These are phyloP conservation scores for Mycogone perniciosa DNA, from an alignment of 2,329 filamentous ascomycete genomes.

Conservation along the genomic window DNA sequence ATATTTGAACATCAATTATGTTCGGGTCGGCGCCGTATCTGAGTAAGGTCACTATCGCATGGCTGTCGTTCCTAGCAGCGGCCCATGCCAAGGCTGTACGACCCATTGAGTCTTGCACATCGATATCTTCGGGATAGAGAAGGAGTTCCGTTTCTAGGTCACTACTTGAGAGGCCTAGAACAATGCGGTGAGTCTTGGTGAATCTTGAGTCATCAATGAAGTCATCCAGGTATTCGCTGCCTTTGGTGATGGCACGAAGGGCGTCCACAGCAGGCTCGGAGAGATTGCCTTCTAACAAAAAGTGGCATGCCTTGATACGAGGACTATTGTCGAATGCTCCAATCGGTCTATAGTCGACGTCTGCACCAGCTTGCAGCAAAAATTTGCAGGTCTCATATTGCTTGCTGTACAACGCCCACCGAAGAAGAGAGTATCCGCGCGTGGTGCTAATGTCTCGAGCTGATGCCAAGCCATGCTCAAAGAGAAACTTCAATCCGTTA, in stretches of 20 bases:
- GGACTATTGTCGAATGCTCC: constrained; percentile 14
- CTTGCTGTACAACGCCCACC: constrained; percentile 28
- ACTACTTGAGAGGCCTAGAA: constrained; percentile 13
- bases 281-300: constrained; percentile 17
- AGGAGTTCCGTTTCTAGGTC: constrained; percentile 13
- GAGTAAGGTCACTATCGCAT: constrained; percentile 13
- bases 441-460: constrained; percentile 26
- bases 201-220: constrained; percentile 17
- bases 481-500: constrained; percentile 20
- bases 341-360: constrained; percentile 23
- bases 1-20: constrained; percentile 14
- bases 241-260: constrained; percentile 17
- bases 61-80: constrained; percentile 15
- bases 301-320: constrained; percentile 19
- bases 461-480: constrained; percentile 22
- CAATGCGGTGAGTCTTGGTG: constrained; percentile 16
- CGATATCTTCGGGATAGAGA: constrained; percentile 8
- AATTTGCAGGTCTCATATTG: constrained; percentile 25
- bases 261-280: constrained; percentile 13
- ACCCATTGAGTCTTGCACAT: constrained; percentile 17
- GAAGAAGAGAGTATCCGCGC: constrained; percentile 27
- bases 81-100: constrained; percentile 18
- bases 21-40: constrained; percentile 16
- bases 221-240: constrained; percentile 17
- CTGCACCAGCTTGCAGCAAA: constrained; percentile 25